Conservation (phyloP, 257 asterid genomes). For the Solanum bulbocastanum region DNA sequence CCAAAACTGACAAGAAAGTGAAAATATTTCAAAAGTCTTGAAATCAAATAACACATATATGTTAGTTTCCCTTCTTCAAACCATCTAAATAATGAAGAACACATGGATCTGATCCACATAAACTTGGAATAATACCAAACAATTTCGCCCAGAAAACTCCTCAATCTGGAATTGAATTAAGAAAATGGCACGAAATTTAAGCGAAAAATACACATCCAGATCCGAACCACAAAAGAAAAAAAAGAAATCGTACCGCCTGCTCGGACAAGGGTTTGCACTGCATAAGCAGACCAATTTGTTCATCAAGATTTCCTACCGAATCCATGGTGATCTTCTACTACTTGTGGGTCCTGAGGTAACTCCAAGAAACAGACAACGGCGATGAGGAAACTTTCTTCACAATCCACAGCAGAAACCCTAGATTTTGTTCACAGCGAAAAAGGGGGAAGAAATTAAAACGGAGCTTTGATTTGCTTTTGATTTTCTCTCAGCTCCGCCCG, state of each 20-base stretch:
- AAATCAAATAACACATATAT: neutral
- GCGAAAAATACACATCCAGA: neutral
- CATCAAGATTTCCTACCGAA: constrained; percentile 54
- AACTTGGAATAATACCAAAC: neutral
- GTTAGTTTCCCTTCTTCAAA: neutral
- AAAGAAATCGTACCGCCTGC: constrained; percentile 33
- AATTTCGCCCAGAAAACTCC: neutral
- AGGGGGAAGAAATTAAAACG: neutral
- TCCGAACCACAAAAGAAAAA: neutral
- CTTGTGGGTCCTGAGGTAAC: neutral
- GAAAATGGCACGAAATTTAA: neutral
- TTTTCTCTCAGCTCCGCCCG: neutral
- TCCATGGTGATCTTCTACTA: constrained; percentile 18
- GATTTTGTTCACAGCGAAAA: neutral
- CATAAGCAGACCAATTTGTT: constrained; percentile 66
- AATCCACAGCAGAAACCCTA: neutral
- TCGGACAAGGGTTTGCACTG: constrained; percentile 86
- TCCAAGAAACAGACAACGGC: neutral
- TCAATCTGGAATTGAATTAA: neutral
- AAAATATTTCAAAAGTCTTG: neutral
- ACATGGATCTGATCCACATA: neutral
- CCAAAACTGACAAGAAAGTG: neutral
- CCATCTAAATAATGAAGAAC: neutral
- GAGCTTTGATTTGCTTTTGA: neutral
- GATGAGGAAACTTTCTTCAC: neutral